Evolutionary conservation across 257 asterid genomes (phyloP).

Genomic region (Scutellaria galericulata): DNA sequence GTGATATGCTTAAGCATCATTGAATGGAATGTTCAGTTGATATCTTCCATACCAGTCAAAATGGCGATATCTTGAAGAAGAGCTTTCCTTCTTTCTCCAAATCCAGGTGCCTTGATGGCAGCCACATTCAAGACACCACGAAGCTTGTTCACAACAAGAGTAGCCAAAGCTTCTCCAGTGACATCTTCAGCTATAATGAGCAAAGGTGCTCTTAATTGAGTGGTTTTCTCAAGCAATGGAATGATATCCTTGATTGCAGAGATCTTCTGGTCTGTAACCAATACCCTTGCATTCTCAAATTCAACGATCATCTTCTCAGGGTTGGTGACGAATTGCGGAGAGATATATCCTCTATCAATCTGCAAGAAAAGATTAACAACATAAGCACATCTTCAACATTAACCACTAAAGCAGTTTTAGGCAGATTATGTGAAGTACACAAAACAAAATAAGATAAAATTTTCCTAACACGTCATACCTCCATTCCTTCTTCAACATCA

Average conservation of each 20-base stretch:
- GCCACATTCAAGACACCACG: constrained; percentile 91
- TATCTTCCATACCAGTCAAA: constrained; percentile 62
- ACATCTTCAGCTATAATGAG: constrained; percentile 93
- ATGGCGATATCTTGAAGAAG: constrained; percentile 96
- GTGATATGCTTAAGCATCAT: background rate
- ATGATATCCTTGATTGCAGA: constrained; percentile 89
- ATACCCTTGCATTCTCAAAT: constrained; percentile 83
- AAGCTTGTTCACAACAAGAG: constrained; percentile 95
- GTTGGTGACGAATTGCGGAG: constrained; percentile 93
- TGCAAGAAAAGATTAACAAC: constrained; percentile 35
- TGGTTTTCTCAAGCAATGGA: constrained; percentile 83
- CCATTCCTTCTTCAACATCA: constrained; percentile 98
- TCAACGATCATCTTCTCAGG: constrained; percentile 78
- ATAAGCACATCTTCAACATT: background rate
- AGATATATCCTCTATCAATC: constrained; percentile 93
- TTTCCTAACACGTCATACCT: constrained; percentile 50
- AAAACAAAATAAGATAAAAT: background rate
- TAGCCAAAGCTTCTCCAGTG: constrained; percentile 95
- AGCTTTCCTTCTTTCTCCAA: constrained; percentile 94
- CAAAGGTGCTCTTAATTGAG: constrained; percentile 81
- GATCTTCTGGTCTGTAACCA: constrained; percentile 88
- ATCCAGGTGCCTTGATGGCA: constrained; percentile 96
- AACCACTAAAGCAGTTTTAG: too few relatives aligned
- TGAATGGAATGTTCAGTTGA: background rate
- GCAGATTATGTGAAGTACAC: background rate